Conservation (phyloP, 371 early-diverging fungal species). For the Mortierella sp. region DNA sequence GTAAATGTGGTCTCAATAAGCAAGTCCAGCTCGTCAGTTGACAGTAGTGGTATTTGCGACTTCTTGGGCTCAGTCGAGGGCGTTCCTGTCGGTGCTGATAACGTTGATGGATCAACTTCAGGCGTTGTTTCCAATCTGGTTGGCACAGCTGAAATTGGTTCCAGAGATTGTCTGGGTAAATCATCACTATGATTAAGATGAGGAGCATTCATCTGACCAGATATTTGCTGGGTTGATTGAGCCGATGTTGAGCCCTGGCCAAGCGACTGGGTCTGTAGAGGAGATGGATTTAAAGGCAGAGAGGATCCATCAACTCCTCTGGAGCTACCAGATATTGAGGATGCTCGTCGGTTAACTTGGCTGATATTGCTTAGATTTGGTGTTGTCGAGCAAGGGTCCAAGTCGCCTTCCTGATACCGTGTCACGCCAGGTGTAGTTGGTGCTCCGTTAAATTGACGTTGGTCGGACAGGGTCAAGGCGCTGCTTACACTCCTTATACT, state of each 20-base stretch:
- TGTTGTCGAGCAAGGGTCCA: slow-evolving; percentile 6
- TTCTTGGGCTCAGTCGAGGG: slow-evolving; percentile 9
- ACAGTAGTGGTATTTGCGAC: slow-evolving; percentile 28
- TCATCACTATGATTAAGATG: not conserved
- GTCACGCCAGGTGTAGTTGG: not conserved
- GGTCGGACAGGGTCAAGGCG: slow-evolving; percentile 23
- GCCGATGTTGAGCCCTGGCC: not conserved
- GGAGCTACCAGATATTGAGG: not conserved
- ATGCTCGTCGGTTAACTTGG: not conserved
- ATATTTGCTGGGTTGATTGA: not conserved
- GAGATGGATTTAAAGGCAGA: not conserved
- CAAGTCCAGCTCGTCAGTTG: slow-evolving; percentile 48
- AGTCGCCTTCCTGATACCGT: not conserved
- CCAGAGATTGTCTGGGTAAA: not conserved
- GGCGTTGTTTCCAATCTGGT: not conserved
- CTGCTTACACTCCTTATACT: slow-evolving; percentile 40
- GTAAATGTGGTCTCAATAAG: slow-evolving; percentile 53
- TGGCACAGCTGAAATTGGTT: not conserved
- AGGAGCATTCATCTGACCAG: not conserved
- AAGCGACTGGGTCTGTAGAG: not conserved
- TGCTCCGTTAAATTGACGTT: slow-evolving; percentile 6
- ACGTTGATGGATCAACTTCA: not conserved
- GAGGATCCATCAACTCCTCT: not conserved
- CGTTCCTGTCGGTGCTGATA: not conserved
- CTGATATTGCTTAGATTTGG: slow-evolving; percentile 15